These are phyloP conservation scores for Henckelia pumila DNA, from an alignment of 257 asterid genomes.

Conservation along the genomic window DNA sequence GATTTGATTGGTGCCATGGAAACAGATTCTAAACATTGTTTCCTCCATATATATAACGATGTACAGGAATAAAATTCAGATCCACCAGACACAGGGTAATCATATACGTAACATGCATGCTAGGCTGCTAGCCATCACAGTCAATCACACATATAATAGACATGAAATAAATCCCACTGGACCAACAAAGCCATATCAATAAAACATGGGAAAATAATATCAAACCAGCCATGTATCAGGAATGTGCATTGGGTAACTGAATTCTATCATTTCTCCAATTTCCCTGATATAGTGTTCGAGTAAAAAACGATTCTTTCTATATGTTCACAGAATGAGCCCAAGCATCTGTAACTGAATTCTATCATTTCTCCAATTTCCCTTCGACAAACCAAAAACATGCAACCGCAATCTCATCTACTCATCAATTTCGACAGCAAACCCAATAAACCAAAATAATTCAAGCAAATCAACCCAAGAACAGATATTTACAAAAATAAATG, in stretches of 20 bases:
- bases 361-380: constrained; percentile 6
- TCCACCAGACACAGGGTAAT: background rate
- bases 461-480: constrained; percentile 5
- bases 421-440: background rate
- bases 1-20: background rate
- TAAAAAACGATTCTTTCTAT: background rate
- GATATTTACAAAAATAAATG: background rate
- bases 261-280: no score
- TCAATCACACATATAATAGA: background rate
- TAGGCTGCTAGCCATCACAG: background rate
- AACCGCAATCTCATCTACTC: background rate
- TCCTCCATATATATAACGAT: background rate
- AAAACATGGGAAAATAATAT: background rate
- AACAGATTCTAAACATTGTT: background rate
- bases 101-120: no score
- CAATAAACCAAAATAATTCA: background rate
- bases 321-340: constrained; percentile 20
- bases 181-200: background rate
- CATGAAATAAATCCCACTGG: background rate
- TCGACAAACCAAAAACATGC: constrained; percentile 25
- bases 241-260: background rate
- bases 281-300: background rate
- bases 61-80: no score
- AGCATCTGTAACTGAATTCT: constrained; percentile 12
- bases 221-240: background rate